Evolutionary conservation across 2,329 filamentous ascomycete species (phyloP), one percentile per base, ranked within the genome.

Genomic region (Aspergillaceae sp.): DNA sequence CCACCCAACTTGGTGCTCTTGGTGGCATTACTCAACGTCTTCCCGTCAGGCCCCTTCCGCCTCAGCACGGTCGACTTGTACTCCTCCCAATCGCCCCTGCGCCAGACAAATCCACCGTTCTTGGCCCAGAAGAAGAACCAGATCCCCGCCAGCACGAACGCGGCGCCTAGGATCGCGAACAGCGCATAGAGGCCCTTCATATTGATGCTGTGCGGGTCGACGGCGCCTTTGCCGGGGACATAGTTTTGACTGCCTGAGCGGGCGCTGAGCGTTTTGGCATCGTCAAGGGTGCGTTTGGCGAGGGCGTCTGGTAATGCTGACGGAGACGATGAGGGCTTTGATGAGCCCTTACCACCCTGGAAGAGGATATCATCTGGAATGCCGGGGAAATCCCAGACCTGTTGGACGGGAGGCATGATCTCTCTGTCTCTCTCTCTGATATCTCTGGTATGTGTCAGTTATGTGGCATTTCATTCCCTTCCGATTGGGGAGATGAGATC

Each of bases 101-200:
- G 78, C 76, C 89, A 97, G 52, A 86, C 74, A 72, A 97, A 96
- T 9, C 92, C 92, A 51, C 92, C 92, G 58, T 97, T 95, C 70
- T 86, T 91, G 47, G 91, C 91, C 86, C 87, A 94, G 77, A 94
- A 94, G 78, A 98, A 97, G 77, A 98, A 96, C 90, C 92, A 98
- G 61, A 97, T 88, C 27, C 77, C 79, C 0, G 75, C 78, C 3
- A 86, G 48, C 27, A 92, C 85, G 62, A 97, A 85, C 30, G 72
- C 80, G 0, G 82, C 82, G 32, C 87, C 88, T 44, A 97, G 80
- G 11, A 96, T 66, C 7, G 86, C 91, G 63, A 97, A 95, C 1
- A 97, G 73, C 0, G 84, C 83, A 62, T 97, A 86, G 57, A 95
- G 81, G 48, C 82, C 86, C 44, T 68, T 64, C 65, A 72, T 74